These are phyloP conservation scores for Drosera spatulata DNA, from an alignment of 179 eudicot genomes.

Conservation along the genomic window DNA sequence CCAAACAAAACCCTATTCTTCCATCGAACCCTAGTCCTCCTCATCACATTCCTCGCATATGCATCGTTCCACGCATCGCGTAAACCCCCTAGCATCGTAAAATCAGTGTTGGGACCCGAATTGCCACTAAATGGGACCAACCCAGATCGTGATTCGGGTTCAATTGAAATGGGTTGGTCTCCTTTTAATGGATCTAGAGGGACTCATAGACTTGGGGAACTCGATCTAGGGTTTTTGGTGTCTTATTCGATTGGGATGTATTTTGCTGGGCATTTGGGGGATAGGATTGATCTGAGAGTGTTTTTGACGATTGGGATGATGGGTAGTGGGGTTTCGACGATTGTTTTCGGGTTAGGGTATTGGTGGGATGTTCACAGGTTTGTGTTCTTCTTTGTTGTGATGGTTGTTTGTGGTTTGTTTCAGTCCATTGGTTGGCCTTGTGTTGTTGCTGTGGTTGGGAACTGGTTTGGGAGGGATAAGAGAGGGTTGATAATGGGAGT, in stretches of 20 bases:
- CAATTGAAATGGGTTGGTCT: slow-evolving; percentile 52
- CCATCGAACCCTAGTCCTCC: slow-evolving; percentile 45
- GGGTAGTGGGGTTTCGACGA: slow-evolving; percentile 57
- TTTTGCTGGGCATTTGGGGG: slow-evolving; percentile 81
- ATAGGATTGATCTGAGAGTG: slow-evolving; percentile 52
- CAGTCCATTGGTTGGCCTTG: slow-evolving; percentile 98
- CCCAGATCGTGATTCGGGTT: slow-evolving; percentile 14
- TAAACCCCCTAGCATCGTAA: slow-evolving; percentile 91
- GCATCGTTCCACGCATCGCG: slow-evolving; percentile 92
- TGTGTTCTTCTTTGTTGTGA: slow-evolving; percentile 44
- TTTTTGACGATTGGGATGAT: slow-evolving; percentile 77
- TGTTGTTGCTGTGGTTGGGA: slow-evolving; percentile 81
- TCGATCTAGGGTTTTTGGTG: slow-evolving; percentile 72
- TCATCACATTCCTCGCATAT: slow-evolving; percentile 78
- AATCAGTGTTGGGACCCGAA: slow-evolving; percentile 55
- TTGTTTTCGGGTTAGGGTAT: slow-evolving; percentile 67
- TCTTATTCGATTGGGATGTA: slow-evolving; percentile 80
- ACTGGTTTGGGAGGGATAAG: slow-evolving; percentile 80
- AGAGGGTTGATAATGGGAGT: slow-evolving; percentile 92
- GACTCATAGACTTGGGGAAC: slow-evolving; percentile 89
- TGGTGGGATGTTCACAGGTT: slow-evolving; percentile 54
- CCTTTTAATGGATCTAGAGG: slow-evolving; percentile 71
- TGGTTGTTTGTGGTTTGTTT: slow-evolving; percentile 62
- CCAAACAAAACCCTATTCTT: slow-evolving; percentile 30
- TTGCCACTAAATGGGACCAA: slow-evolving; percentile 17